A percentile compares a stretch with the other conserved stretches of the same genome.
These are phyloP conservation scores for Apiospora phragmitis DNA, from an alignment of 2,329 filamentous ascomycete genomes.

Conservation along the genomic window DNA sequence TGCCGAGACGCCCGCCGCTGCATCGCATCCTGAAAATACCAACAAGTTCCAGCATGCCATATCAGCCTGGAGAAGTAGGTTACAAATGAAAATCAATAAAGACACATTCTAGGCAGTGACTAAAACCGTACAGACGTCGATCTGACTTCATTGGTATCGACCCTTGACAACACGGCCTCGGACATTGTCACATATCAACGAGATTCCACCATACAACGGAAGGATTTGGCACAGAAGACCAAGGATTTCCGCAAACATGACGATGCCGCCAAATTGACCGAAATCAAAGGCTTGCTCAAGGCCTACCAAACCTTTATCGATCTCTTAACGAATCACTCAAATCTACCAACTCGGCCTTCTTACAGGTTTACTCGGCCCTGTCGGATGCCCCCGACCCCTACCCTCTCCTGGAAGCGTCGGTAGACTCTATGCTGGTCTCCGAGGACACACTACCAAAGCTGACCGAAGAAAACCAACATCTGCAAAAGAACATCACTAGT, in stretches of 20 bases:
- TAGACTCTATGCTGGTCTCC: conserved; percentile 88
- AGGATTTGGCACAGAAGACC: conserved; percentile 97
- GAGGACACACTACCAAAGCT: conserved; percentile 92
- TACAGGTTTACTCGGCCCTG: conserved; percentile 88
- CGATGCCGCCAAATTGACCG: conserved; percentile 76
- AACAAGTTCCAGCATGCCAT: conserved; percentile 98
- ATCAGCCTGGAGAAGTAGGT: conserved; percentile 88
- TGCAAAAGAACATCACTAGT: conserved; percentile 76
- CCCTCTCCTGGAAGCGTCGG: conserved; percentile 90
- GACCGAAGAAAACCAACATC: conserved; percentile 80
- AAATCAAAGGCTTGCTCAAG: conserved; percentile 89
- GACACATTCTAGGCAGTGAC: conserved; percentile 1
- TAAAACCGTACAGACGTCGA: conserved; percentile 68
- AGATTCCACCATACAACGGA: conserved; percentile 93
- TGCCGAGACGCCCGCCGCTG: conserved; percentile 28
- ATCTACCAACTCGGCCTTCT: conserved; percentile 86
- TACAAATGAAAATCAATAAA: conserved; percentile 11
- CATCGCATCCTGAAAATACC: conserved; percentile 52
- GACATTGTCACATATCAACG: conserved; percentile 92
- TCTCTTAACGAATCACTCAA: conserved; percentile 93
- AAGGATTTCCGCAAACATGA: conserved; percentile 97
- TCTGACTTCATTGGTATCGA: conserved; percentile 78
- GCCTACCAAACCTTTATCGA: conserved; percentile 98
- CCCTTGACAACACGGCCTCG: conserved; percentile 88
- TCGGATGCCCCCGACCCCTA: conserved; percentile 97